Evolutionary conservation across 202 grass and related monocot species (phyloP), one percentile per base, ranked within the genome.

Genomic region (Panicum hallii): DNA sequence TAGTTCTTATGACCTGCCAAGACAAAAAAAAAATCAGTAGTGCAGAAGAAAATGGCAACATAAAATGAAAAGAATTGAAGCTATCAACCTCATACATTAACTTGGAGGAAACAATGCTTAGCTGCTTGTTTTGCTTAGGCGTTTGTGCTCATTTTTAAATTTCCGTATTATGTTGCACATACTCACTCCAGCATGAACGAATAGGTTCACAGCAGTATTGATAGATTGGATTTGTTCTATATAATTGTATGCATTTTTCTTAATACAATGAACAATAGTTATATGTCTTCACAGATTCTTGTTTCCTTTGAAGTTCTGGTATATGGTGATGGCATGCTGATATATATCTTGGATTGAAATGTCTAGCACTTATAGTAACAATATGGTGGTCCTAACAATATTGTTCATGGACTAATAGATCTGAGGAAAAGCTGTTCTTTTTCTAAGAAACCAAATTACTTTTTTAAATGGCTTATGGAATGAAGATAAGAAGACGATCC

Each of bases 1-100:
- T 90, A 84, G 67, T 70, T 54, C 60, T 70, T 54, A 90, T 43
- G 49, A 79, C 20, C 43, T 62, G 26, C 56, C 19, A 45, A 56
- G 40, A 70, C 41, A 81, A 68, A 82, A 82, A 82, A 82, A 5
- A 22, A 4, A 32, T 32, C 43, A 43, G 41, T 34, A 72, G n/a
- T 52, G 74, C 36, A 80, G 38, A 75, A 76, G 11, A 70, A 79
- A 87, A 68, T 42, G 34, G 9, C 49, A 55, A 81, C 41, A 70
- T 23, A 7, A 42, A 56, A 28, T 54, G 22, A 28, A 53, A 54
- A 42, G 1, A 16, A 62, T 62, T 30, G 58, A 62, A 62, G 23
- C 23, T 28, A 43, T 2, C 32, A 68, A 44, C 36, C 32, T 32
- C 15, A 34, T 28, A 23, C 2, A 9, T 1, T 58, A 61, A 57